Base-by-base conservation (phyloP, 306 rosid genomes). In the Quercus variabilis region DNA sequence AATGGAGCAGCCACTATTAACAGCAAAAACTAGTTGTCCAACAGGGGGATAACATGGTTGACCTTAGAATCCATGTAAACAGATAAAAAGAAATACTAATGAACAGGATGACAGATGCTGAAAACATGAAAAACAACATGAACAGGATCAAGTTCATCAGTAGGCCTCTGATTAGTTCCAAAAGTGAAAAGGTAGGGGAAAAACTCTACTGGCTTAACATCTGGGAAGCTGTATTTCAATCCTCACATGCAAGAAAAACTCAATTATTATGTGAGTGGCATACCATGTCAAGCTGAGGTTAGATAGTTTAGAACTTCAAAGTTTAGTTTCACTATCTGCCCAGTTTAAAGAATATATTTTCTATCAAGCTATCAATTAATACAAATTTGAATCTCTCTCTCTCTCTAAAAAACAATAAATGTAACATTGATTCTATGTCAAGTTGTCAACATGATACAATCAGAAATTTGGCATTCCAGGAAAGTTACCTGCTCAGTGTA, bases 401-500 rank as follows among this genome's bases (percentile, higher is more conserved):
- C 23, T 51, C 5, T 18, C 21, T 75, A 0, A 38, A 38, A 54
- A 52, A 73, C 35, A 58, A 64, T 51, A 56, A 60, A 41, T 75
- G 51, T 46, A 67, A 23, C 54, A 43, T 20, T 55, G 18, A 6
- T 72, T 14, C 58, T 55, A 12, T 7, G 30, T n/a, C 65, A 71
- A 52, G 43, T 7, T 7, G 25, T n/a, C 69, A 71, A 52, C 56
- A 70, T 62, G 33, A 69, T 69, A 82, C 64, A 30, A 18, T 19
- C 13, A 71, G 19, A 79, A 73, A 13, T 10, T 49, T 10, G 28
- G 56, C 86, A 69, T 75, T 33, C 56, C 31, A 73, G 46, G 82
- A 63, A 84, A 89, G 90, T 72, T 51, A 90, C 99, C 91, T 94
- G 97, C 84, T 94, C 99, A 1, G 89, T 77, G 74, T 94, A 73